Conservation (phyloP, 805 yeast species). For the Yamadazyma laniorum region DNA sequence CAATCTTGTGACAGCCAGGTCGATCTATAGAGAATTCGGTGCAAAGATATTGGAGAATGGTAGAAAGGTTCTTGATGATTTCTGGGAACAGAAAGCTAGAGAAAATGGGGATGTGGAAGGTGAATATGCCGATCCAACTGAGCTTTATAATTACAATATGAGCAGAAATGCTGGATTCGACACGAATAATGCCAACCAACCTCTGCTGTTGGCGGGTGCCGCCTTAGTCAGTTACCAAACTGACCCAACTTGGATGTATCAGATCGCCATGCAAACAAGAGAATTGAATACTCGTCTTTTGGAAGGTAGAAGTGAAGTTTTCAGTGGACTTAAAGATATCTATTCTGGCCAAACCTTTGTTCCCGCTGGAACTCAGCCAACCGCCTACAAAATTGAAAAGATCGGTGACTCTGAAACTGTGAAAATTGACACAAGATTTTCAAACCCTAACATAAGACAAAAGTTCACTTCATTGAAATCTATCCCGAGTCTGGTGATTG, state of each 20-base stretch:
- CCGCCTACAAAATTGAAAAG: slow-evolving; percentile 31
- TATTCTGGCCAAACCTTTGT: slow-evolving; percentile 81
- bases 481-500: slow-evolving; percentile 59
- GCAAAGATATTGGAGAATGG: slow-evolving; percentile 81
- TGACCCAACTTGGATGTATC: slow-evolving; percentile 81
- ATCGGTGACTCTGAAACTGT: slow-evolving; percentile 31
- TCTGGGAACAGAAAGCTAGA: slow-evolving; percentile 65
- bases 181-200: slow-evolving; percentile 17
- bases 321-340: slow-evolving; percentile 69
- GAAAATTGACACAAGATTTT: slow-evolving; percentile 44
- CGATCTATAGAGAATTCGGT: slow-evolving; percentile 89
- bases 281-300: slow-evolving; percentile 64
- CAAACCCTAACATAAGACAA: slow-evolving; percentile 45
- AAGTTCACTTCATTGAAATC: slow-evolving; percentile 63
- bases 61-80: slow-evolving; percentile 78
- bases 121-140: slow-evolving; percentile 67
- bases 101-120: slow-evolving; percentile 69
- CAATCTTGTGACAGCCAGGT: slow-evolving; percentile 86
- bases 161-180: slow-evolving; percentile 35
- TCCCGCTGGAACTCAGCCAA: slow-evolving; percentile 77
- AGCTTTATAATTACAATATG: slow-evolving; percentile 28
- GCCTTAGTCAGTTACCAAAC: slow-evolving; percentile 43
- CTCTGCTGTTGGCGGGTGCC: slow-evolving; percentile 28
- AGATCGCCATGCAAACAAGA: slow-evolving; percentile 76
- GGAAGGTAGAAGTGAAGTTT: slow-evolving; percentile 54